Evolutionary conservation across 2,329 filamentous ascomycete genomes (phyloP).

Genomic region (Scleromitrula shiraiana): DNA sequence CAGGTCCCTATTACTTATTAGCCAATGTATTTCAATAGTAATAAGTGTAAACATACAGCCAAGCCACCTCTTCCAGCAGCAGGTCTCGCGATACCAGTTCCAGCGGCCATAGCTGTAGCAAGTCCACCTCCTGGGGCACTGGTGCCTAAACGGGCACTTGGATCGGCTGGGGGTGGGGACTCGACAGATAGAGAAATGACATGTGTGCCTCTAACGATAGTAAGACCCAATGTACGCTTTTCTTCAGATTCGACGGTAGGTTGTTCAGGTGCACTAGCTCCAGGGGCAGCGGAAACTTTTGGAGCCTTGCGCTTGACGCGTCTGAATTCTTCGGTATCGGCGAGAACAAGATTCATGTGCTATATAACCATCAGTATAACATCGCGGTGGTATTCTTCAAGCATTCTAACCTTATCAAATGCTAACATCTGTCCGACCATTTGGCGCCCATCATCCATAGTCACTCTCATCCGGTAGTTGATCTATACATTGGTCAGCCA

Average conservation of each 20-base stretch:
- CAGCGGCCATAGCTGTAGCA: conserved; percentile 62
- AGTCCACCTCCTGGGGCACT: conserved; percentile 52
- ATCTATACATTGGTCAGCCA: conserved; percentile 51
- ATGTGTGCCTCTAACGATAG: conserved; percentile 88
- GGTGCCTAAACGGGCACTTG: conserved; percentile 79
- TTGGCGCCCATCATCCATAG: conserved; percentile 87
- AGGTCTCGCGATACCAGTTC: conserved; percentile 83
- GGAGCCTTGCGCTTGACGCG: conserved; percentile 77
- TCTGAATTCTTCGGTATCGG: conserved; percentile 96
- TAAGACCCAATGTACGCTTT: conserved; percentile 92
- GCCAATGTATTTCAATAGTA: conserved; percentile 19
- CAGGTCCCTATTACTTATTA: conserved; percentile 54
- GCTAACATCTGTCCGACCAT: conserved; percentile 98
- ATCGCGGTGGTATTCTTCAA: not conserved
- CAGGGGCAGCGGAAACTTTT: conserved; percentile 52
- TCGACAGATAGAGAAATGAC: conserved; percentile 94
- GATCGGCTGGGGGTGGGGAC: conserved; percentile 89
- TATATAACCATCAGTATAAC: conserved; percentile 31
- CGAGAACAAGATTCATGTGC: conserved; percentile 99
- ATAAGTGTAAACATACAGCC: conserved; percentile 49
- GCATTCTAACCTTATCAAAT: conserved; percentile 74
- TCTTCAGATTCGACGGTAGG: conserved; percentile 83
- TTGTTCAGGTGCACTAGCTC: conserved; percentile 48
- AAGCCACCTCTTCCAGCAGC: conserved; percentile 89
- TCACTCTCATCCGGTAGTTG: conserved; percentile 98